Conservation (phyloP, 192 early-diverging fungal species). For the Coemansia sp. region DNA sequence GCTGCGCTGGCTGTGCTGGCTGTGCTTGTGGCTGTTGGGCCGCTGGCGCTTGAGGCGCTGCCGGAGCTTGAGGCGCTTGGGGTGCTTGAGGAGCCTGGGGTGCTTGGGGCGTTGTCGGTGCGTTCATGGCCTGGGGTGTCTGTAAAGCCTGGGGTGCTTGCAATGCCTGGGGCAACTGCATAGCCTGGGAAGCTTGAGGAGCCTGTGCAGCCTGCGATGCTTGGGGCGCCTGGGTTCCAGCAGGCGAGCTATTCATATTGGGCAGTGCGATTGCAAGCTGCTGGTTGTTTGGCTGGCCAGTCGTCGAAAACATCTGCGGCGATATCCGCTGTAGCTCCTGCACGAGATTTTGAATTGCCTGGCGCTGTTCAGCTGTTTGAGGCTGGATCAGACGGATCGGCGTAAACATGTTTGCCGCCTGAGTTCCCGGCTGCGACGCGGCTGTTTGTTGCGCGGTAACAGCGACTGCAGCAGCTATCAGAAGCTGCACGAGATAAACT, state of each 20-base stretch:
- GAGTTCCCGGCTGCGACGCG: not conserved
- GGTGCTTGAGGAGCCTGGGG: too few species aligned
- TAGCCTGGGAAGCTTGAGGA: not conserved
- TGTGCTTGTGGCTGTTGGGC: not conserved
- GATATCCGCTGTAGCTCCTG: conserved; percentile 40
- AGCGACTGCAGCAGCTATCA: not conserved
- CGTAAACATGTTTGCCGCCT: conserved; percentile 18
- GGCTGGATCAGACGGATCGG: conserved; percentile 46
- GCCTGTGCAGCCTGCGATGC: not conserved
- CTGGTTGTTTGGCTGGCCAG: conserved; percentile 24
- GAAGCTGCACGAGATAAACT: not conserved
- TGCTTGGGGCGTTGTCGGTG: too few species aligned
- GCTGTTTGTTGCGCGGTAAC: not conserved
- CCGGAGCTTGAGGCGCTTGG: too few species aligned
- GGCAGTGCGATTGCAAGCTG: conserved; percentile 42
- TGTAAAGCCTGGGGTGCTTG: not conserved
- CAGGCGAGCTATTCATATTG: not conserved
- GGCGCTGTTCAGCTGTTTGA: conserved; percentile 39
- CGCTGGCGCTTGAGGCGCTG: too few species aligned
- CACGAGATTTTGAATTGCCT: conserved; percentile 41
- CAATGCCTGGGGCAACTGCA: not conserved
- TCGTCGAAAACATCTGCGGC: conserved; percentile 36
- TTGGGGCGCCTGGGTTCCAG: not conserved
- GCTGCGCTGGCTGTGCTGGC: not conserved
- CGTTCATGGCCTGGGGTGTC: too few species aligned